These are phyloP conservation scores for Chrysoporthe austroafricana DNA, from an alignment of 2,329 filamentous ascomycete species.

Conservation along the genomic window DNA sequence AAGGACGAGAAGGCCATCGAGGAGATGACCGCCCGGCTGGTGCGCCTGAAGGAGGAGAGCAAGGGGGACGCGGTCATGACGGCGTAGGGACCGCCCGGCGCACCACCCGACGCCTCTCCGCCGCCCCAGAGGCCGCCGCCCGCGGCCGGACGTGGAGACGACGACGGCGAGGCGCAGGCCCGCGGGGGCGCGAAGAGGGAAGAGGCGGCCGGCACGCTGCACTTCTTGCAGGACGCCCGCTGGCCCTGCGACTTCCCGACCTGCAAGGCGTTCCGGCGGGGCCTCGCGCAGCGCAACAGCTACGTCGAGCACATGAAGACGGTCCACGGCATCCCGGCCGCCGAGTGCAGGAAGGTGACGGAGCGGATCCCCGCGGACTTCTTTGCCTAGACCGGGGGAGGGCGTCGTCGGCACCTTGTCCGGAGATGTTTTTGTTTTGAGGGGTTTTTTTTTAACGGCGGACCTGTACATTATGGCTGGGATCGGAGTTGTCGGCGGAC, in stretches of 20 bases:
- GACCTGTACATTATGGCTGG: not conserved
- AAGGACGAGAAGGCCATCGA: slow-evolving; percentile 64
- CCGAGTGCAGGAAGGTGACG: not conserved
- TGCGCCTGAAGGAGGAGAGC: slow-evolving; percentile 62
- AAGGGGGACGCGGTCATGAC: slow-evolving; percentile 35
- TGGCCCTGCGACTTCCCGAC: not conserved
- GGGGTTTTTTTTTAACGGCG: too few species aligned
- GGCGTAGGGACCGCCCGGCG: not conserved
- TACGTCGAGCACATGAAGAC: not conserved
- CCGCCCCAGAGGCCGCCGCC: too few species aligned
- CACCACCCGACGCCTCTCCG: not conserved
- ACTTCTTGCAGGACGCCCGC: not conserved
- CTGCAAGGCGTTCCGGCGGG: not conserved
- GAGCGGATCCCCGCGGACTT: not conserved
- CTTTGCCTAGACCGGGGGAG: not conserved
- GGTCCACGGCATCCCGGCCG: not conserved
- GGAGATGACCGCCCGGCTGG: slow-evolving; percentile 65
- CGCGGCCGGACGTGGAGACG: not conserved
- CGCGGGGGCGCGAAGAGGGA: not conserved
- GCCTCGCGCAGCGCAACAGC: not conserved
- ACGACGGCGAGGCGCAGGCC: not conserved
- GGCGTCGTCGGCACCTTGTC: too few species aligned
- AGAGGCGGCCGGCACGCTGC: too few species aligned
- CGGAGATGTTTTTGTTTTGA: not conserved
- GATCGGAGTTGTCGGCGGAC: not conserved